phyloP scores from a whole-genome alignment of 208 protist species.

The Crithidia mellificae region DNA sequence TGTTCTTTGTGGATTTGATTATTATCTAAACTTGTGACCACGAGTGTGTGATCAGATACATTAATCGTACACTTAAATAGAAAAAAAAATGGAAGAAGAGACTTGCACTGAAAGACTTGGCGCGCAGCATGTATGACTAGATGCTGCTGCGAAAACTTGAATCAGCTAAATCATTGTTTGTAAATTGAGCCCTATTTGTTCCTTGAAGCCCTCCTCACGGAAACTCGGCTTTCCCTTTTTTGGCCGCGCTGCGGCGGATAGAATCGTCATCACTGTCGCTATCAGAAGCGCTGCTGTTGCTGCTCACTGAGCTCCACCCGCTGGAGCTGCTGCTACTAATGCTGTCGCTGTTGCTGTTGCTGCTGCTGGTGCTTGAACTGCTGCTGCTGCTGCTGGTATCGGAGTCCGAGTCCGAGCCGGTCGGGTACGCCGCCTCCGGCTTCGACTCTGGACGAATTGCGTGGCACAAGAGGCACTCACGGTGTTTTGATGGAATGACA shows the following conservation, averaged over 20 bases:
- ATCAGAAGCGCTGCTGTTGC: conserved; percentile 8
- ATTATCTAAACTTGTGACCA: background rate
- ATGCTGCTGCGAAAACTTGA: too few species aligned
- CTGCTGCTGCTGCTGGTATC: conserved; percentile 24
- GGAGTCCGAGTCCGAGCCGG: conserved; percentile 29
- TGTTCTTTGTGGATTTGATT: too few species aligned
- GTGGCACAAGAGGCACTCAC: conserved; percentile 85
- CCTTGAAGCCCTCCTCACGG: too few species aligned
- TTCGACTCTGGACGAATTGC: conserved; percentile 47
- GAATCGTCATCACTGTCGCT: conserved; percentile 17
- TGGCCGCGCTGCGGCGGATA: background rate
- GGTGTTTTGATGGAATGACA: conserved; percentile 56
- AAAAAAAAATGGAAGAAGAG: background rate
- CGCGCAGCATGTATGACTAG: background rate
- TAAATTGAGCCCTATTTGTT: too few species aligned
- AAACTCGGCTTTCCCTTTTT: background rate
- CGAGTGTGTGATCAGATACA: background rate
- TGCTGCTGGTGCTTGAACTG: conserved; percentile 21
- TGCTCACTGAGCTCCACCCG: conserved; percentile 10
- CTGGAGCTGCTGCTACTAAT: background rate
- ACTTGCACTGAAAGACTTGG: background rate
- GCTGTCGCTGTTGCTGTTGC: conserved; percentile 14
- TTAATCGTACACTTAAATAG: conserved; percentile 7
- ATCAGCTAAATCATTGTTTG: too few species aligned
- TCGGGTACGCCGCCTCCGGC: conserved; percentile 9